Percentiles rank a stretch among this genome's conserved stretches.
phyloP scores from a whole-genome alignment of 768 basidiomycete species.

The Trametes maxima region DNA sequence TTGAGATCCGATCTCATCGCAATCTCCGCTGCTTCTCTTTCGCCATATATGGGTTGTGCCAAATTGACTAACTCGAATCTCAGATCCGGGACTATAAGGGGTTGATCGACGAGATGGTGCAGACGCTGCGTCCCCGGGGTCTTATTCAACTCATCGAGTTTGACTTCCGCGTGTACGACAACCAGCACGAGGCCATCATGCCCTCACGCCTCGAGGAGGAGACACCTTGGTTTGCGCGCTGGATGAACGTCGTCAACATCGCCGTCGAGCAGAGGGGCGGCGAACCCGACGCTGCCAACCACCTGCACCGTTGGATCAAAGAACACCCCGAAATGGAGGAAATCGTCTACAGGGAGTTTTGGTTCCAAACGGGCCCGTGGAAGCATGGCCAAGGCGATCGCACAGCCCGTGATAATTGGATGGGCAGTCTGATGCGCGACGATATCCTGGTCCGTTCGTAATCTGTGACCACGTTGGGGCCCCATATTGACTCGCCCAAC shows the following conservation, averaged over 20 bases:
- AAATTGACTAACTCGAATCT: conserved; percentile 22
- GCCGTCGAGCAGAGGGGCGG: conserved; percentile 64
- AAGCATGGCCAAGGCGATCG: conserved; percentile 35
- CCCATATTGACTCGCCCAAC: not conserved
- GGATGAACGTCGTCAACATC: conserved; percentile 55
- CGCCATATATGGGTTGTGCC: conserved; percentile 9
- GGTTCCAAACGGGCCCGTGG: conserved; percentile 64
- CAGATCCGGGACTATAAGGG: conserved; percentile 70
- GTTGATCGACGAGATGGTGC: conserved; percentile 67
- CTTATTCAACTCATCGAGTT: conserved; percentile 69
- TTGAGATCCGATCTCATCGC: conserved; percentile 14
- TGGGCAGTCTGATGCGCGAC: conserved; percentile 54
- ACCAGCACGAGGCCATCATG: conserved; percentile 47
- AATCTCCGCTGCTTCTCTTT: conserved; percentile 25
- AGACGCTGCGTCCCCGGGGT: conserved; percentile 70
- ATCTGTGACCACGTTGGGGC: not conserved
- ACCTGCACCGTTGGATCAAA: conserved; percentile 56
- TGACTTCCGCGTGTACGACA: conserved; percentile 66
- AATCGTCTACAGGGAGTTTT: conserved; percentile 58
- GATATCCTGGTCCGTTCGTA: conserved; percentile 51
- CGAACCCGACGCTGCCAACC: conserved; percentile 59
- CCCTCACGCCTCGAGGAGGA: conserved; percentile 41
- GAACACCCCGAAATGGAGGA: conserved; percentile 61
- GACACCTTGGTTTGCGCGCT: conserved; percentile 58
- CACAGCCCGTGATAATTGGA: conserved; percentile 39